Evolutionary conservation across 768 basidiomycete species (phyloP).

Genomic region (Infundibulicybe gibba): DNA sequence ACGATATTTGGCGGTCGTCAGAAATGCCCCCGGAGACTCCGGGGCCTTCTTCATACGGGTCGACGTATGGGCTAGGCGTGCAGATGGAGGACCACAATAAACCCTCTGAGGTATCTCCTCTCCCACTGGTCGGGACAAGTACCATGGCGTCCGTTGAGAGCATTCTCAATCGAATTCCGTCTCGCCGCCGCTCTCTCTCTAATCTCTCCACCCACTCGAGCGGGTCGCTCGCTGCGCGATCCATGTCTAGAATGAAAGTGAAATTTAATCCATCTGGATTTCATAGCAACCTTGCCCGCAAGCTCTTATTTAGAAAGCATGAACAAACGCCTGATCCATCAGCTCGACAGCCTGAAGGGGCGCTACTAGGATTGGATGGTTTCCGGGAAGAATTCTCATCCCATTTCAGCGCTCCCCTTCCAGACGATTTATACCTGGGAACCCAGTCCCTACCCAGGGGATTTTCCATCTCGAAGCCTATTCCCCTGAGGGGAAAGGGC

Average conservation of each 20-base stretch:
- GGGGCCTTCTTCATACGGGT: constrained; percentile 37
- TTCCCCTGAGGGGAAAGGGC: constrained; percentile 40
- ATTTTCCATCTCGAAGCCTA: constrained; percentile 1
- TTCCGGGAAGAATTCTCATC: too few species aligned
- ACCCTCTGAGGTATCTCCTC: constrained; percentile 9
- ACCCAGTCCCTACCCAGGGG: neutral
- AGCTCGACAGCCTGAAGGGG: constrained; percentile 14
- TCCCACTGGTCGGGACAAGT: constrained; percentile 10
- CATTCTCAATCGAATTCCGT: constrained; percentile 29
- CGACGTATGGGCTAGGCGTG: constrained; percentile 9
- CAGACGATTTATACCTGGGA: neutral
- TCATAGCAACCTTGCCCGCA: constrained; percentile 53
- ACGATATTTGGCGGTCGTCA: constrained; percentile 34
- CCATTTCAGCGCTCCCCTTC: too few species aligned
- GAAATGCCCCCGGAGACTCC: constrained; percentile 22
- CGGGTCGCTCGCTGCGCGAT: constrained; percentile 37
- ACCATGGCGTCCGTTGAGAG: constrained; percentile 2
- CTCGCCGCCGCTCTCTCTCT: constrained; percentile 55
- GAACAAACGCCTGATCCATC: constrained; percentile 30
- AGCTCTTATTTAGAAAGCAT: constrained; percentile 44
- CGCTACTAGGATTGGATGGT: too few species aligned
- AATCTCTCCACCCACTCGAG: constrained; percentile 43
- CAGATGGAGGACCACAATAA: constrained; percentile 5
- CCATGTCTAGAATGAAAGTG: constrained; percentile 44
- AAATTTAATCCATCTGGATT: constrained; percentile 39